Evolutionary conservation across 352 stramenopile species (phyloP).

Genomic region (Pythium coloratum): DNA sequence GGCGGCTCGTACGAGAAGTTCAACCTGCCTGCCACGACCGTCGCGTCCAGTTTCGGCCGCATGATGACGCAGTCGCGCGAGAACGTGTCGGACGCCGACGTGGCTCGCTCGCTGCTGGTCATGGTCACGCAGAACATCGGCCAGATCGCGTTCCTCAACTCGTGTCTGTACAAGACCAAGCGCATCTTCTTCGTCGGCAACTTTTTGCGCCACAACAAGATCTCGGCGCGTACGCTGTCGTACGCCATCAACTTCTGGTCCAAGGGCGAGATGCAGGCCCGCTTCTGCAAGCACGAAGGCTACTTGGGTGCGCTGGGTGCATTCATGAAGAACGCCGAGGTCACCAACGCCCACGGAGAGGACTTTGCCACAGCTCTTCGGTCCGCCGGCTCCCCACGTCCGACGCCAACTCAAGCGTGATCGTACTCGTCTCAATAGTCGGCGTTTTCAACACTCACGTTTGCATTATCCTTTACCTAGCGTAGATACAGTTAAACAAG

Average conservation of each 20-base stretch:
- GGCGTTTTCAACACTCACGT: neutral
- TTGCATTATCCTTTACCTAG: neutral
- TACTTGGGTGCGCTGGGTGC: constrained; percentile 98
- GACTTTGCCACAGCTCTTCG: constrained; percentile 54
- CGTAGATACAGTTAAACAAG: constrained; percentile 5
- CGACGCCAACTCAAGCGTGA: neutral
- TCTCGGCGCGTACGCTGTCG: constrained; percentile 90
- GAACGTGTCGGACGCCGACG: constrained; percentile 92
- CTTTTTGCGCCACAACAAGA: constrained; percentile 98
- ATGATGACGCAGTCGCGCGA: constrained; percentile 75
- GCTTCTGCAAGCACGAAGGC: constrained; percentile 97
- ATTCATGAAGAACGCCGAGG: constrained; percentile 91
- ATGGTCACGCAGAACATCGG: constrained; percentile 99
- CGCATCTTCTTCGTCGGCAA: constrained; percentile 98
- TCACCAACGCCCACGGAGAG: constrained; percentile 66
- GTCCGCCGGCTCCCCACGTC: constrained; percentile 19
- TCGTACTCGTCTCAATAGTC: neutral
- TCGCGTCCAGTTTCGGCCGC: constrained; percentile 97
- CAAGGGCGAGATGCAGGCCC: constrained; percentile 89
- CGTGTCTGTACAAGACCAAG: constrained; percentile 95
- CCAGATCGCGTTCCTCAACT: constrained; percentile 98
- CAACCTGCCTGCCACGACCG: constrained; percentile 86
- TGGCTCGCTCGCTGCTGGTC: constrained; percentile 95
- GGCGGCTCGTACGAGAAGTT: constrained; percentile 95
- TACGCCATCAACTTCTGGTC: constrained; percentile 99